phyloP scores from a whole-genome alignment of 495 filamentous ascomycete species.

The Choiromyces venosus region DNA sequence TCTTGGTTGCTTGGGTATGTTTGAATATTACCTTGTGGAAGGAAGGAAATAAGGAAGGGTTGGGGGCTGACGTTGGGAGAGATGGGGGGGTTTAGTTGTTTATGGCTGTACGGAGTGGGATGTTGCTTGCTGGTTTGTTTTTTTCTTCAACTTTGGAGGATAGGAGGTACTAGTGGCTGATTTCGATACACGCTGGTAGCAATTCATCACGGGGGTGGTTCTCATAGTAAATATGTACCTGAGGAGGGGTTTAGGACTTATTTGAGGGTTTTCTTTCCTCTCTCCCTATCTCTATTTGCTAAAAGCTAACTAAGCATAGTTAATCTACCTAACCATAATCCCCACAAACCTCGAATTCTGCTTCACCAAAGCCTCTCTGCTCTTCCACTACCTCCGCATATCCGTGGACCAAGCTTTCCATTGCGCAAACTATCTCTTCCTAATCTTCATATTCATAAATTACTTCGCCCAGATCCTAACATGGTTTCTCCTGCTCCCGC shows the following conservation, averaged over 20 bases:
- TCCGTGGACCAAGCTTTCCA: not conserved
- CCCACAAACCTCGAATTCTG: not conserved
- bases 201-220: not conserved
- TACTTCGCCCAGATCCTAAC: not conserved
- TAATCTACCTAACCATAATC: not conserved
- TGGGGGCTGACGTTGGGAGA: not conserved
- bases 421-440: not conserved
- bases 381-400: not conserved
- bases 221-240: not conserved
- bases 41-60: not conserved
- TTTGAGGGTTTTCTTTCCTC: not conserved
- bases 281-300: not conserved
- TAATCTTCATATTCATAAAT: not conserved
- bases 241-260: not conserved
- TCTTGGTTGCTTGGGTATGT: not conserved
- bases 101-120: not conserved
- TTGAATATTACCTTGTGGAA: not conserved
- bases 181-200: not conserved
- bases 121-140: not conserved
- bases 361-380: not conserved
- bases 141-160: too few relatives aligned
- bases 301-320: not conserved
- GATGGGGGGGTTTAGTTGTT: not conserved
- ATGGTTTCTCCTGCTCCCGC: not conserved
- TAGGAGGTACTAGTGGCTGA: too few relatives aligned